phyloP scores from a whole-genome alignment of 2,329 filamentous ascomycete genomes.

The Knufia fluminis region DNA sequence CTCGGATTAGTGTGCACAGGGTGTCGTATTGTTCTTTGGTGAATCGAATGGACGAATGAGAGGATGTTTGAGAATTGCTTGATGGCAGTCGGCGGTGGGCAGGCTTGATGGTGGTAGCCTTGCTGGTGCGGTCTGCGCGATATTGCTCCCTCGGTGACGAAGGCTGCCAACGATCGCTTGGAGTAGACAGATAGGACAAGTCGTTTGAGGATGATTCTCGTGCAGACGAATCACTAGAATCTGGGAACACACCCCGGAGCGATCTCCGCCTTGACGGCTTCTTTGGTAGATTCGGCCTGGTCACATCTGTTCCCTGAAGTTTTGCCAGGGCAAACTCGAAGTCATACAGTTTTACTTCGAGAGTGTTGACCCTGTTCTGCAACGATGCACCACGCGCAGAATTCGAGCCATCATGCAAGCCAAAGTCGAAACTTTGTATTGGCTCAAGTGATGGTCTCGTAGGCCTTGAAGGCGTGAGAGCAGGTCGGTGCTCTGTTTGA shows the following conservation, averaged over 20 bases:
- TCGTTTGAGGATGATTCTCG: constrained; percentile 9
- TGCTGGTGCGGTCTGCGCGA: constrained; percentile 16
- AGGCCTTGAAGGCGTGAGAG: background rate
- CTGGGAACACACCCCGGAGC: constrained; percentile 11
- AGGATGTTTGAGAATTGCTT: constrained; percentile 11
- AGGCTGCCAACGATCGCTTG: constrained; percentile 9
- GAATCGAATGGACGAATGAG: constrained; percentile 17
- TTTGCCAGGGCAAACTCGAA: constrained; percentile 42
- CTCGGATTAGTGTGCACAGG: constrained; percentile 36
- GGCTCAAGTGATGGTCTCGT: constrained; percentile 10
- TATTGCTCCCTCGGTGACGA: background rate
- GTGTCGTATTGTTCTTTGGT: constrained; percentile 39
- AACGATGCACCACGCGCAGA: constrained; percentile 28
- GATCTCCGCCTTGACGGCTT: constrained; percentile 8
- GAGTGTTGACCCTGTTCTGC: constrained; percentile 39
- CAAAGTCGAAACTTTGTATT: constrained; percentile 22
- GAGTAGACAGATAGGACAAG: constrained; percentile 17
- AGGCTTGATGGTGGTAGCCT: constrained; percentile 19
- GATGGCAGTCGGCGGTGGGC: constrained; percentile 12
- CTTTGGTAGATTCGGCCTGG: constrained; percentile 12
- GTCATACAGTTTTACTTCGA: constrained; percentile 43
- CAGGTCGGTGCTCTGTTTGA: background rate
- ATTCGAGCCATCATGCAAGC: constrained; percentile 27
- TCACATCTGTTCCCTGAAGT: constrained; percentile 31
- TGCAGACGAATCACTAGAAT: background rate